Evolutionary conservation across 2,329 filamentous ascomycete species (phyloP).

Genomic region (Blastomyces silverae): DNA sequence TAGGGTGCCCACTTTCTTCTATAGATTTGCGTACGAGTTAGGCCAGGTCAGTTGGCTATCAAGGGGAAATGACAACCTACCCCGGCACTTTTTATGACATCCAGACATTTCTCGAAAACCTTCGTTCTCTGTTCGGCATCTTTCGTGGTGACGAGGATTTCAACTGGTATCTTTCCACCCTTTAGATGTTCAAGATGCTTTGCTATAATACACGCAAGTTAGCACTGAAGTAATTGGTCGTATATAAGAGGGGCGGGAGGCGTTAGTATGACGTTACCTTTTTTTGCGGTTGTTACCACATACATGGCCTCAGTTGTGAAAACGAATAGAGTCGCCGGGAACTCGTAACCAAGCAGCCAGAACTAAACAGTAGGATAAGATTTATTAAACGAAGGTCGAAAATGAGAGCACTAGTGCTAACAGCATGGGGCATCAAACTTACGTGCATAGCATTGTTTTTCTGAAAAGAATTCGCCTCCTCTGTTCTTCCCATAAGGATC

Average conservation of each 20-base stretch:
- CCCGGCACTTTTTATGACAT: conserved; percentile 79
- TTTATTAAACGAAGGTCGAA: conserved; percentile 8
- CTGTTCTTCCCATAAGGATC: conserved; percentile 90
- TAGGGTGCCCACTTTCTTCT: conserved; percentile 86
- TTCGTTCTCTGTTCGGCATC: conserved; percentile 87
- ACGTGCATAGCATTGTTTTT: conserved; percentile 98
- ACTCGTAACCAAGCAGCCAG: conserved; percentile 98
- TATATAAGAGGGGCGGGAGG: conserved; percentile 1
- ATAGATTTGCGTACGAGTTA: conserved; percentile 9
- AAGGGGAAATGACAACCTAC: conserved; percentile 48
- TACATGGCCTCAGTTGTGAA: conserved; percentile 83
- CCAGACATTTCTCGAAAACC: conserved; percentile 74
- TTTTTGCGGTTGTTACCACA: conserved; percentile 93
- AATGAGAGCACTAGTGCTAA: background rate
- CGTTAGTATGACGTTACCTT: conserved; percentile 55
- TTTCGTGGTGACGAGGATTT: conserved; percentile 86
- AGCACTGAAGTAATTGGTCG: conserved; percentile 2
- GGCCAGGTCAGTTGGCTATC: background rate
- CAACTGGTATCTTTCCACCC: conserved; percentile 83
- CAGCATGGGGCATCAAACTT: conserved; percentile 36
- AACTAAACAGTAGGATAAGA: conserved; percentile 54
- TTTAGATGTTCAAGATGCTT: conserved; percentile 90
- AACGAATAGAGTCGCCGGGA: conserved; percentile 89
- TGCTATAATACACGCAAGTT: conserved; percentile 49
- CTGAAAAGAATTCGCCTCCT: conserved; percentile 77